A percentile compares a stretch with the other conserved stretches of the same genome.
Conservation (phyloP, 2,329 filamentous ascomycete species). For the Microdochium trichocladiopsis region DNA sequence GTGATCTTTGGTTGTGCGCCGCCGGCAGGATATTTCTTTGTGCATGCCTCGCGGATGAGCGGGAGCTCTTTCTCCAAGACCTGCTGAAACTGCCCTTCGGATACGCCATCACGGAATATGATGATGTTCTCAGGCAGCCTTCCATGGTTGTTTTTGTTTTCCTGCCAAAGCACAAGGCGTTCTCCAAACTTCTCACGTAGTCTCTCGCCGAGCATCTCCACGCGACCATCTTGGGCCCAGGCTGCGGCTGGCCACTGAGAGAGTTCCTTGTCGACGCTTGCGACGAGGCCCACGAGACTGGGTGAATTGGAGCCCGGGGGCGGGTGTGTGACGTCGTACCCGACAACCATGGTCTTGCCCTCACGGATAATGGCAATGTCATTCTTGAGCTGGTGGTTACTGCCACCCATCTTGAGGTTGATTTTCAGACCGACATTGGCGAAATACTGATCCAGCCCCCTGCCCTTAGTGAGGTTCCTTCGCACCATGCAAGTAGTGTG, state of each 20-base stretch:
- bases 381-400: no score
- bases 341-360: slow-evolving; percentile 84
- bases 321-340: slow-evolving; percentile 85
- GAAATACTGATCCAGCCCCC: no score
- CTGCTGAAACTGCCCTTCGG: slow-evolving; percentile 70
- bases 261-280: slow-evolving; percentile 62
- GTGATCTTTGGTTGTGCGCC: slow-evolving; percentile 54
- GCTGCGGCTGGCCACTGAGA: slow-evolving; percentile 75
- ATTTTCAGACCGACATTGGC: no score
- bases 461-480: no score
- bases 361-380: no score
- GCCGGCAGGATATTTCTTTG: slow-evolving; percentile 44
- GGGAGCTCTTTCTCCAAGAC: slow-evolving; percentile 66
- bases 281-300: slow-evolving; percentile 75
- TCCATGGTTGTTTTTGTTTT: slow-evolving; percentile 44
- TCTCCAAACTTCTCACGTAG: slow-evolving; percentile 56
- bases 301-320: slow-evolving; percentile 61
- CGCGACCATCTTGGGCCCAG: slow-evolving; percentile 54
- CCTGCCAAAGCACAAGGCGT: slow-evolving; percentile 59
- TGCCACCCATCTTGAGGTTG: no score
- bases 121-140: slow-evolving; percentile 65
- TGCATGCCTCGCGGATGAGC: slow-evolving; percentile 60
- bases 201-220: slow-evolving; percentile 62
- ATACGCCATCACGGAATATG: slow-evolving; percentile 84
- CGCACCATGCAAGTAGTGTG: no score